phyloP scores from a whole-genome alignment of 305 asterid species.

The Stenogyne calaminthoides region DNA sequence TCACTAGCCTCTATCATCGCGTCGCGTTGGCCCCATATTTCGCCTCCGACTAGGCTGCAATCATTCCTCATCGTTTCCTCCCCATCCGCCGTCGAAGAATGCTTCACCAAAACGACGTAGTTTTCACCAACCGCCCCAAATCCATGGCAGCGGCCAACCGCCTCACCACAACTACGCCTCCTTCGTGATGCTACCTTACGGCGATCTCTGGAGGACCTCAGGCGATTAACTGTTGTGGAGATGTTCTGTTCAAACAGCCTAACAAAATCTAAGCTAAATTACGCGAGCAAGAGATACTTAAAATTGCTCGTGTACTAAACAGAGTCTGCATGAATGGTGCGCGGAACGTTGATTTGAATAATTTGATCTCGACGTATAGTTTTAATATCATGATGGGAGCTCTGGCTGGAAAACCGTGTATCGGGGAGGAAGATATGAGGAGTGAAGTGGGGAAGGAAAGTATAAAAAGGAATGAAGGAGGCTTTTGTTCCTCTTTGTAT shows the following conservation, averaged over 20 bases:
- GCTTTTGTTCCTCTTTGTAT: not conserved
- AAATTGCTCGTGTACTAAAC: slow-evolving; percentile 10
- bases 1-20: slow-evolving; percentile 32
- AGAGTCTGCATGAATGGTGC: not conserved
- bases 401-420: slow-evolving; percentile 43
- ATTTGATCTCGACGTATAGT: slow-evolving; percentile 25
- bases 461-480: slow-evolving; percentile 25
- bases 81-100: slow-evolving; percentile 45
- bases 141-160: slow-evolving; percentile 39
- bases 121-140: slow-evolving; percentile 42
- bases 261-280: slow-evolving; percentile 27
- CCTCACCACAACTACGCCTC: slow-evolving; percentile 33
- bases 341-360: slow-evolving; percentile 33
- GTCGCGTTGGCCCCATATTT: slow-evolving; percentile 37
- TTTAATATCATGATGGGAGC: slow-evolving; percentile 36
- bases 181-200: slow-evolving; percentile 29
- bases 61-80: slow-evolving; percentile 38
- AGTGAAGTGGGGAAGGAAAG: slow-evolving; percentile 29
- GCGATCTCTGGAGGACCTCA: slow-evolving; percentile 40
- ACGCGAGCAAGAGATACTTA: slow-evolving; percentile 27
- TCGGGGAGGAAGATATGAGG: slow-evolving; percentile 30
- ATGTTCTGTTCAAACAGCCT: slow-evolving; percentile 41
- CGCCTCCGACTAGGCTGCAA: slow-evolving; percentile 40
- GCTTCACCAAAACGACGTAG: slow-evolving; percentile 46
- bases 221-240: slow-evolving; percentile 31